A percentile compares a stretch with the other conserved stretches of the same genome.
phyloP scores from a whole-genome alignment of 192 early-diverging fungal species.

The Backusella tuberculispora region DNA sequence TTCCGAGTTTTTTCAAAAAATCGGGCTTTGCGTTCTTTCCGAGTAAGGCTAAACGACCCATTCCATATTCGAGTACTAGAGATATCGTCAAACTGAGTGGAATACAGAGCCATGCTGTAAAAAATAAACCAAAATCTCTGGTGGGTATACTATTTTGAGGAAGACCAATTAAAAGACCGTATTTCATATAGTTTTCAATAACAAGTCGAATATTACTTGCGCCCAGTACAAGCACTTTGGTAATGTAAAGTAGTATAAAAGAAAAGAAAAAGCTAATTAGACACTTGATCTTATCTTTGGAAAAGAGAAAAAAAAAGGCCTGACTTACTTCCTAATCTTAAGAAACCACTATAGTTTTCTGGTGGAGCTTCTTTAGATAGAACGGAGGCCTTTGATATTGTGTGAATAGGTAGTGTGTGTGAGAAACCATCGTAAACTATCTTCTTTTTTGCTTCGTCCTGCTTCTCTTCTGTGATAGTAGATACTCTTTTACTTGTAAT shows the following conservation, averaged over 20 bases:
- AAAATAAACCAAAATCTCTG: slow-evolving; percentile 61
- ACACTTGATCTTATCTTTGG: not conserved
- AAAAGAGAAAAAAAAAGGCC: not conserved
- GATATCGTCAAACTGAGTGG: slow-evolving; percentile 61
- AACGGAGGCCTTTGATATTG: slow-evolving; percentile 65
- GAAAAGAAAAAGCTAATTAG: not conserved
- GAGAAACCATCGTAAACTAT: slow-evolving; percentile 18
- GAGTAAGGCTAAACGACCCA: slow-evolving; percentile 33
- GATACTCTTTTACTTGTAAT: slow-evolving; percentile 29
- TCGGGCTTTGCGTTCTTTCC: slow-evolving; percentile 34
- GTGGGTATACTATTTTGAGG: slow-evolving; percentile 59
- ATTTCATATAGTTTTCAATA: slow-evolving; percentile 89
- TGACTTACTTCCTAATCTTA: slow-evolving; percentile 70
- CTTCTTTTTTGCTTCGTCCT: slow-evolving; percentile 30
- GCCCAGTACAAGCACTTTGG: slow-evolving; percentile 70
- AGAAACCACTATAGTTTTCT: slow-evolving; percentile 85
- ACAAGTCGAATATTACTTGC: slow-evolving; percentile 84
- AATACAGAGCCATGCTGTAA: slow-evolving; percentile 52
- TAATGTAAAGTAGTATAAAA: not conserved
- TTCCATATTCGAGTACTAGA: slow-evolving; percentile 63
- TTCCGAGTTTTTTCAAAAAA: slow-evolving; percentile 14
- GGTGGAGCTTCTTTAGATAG: slow-evolving; percentile 84
- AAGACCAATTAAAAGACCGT: slow-evolving; percentile 78
- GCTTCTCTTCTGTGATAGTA: slow-evolving; percentile 34
- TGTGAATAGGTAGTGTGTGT: slow-evolving; percentile 66